Conservation (phyloP, 2,329 filamentous ascomycete genomes). For the Ophiobolus disseminans region DNA sequence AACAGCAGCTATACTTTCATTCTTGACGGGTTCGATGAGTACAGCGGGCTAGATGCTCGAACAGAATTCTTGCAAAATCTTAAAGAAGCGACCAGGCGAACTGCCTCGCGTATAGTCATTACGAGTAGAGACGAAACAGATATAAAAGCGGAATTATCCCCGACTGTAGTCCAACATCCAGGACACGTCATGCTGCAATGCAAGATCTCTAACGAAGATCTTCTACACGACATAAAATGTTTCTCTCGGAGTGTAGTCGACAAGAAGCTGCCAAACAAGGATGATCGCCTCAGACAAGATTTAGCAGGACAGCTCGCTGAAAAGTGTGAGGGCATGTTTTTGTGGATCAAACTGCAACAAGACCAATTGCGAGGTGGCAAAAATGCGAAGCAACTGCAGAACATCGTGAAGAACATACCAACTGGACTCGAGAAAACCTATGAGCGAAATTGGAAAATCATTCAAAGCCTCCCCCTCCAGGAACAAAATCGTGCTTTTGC, state of each 20-base stretch:
- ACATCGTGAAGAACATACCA: slow-evolving; percentile 34
- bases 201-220: slow-evolving; percentile 24
- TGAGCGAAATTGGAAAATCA: slow-evolving; percentile 39
- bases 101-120: slow-evolving; percentile 25
- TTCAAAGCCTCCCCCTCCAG: slow-evolving; percentile 15
- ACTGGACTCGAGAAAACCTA: slow-evolving; percentile 39
- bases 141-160: slow-evolving; percentile 27
- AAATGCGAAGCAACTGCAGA: slow-evolving; percentile 38
- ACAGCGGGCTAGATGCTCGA: slow-evolving; percentile 12
- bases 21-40: slow-evolving; percentile 50
- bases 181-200: slow-evolving; percentile 9
- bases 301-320: slow-evolving; percentile 34
- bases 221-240: slow-evolving; percentile 24
- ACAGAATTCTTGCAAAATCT: slow-evolving; percentile 22
- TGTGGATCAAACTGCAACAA: slow-evolving; percentile 44
- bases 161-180: not conserved
- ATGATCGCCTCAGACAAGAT: slow-evolving; percentile 4
- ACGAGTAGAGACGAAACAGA: slow-evolving; percentile 33
- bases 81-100: not conserved
- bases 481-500: slow-evolving; percentile 31
- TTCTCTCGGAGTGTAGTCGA: slow-evolving; percentile 39
- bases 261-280: slow-evolving; percentile 37
- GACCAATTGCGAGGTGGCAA: slow-evolving; percentile 28
- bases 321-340: slow-evolving; percentile 45
- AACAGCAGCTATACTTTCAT: slow-evolving; percentile 26